A percentile compares a stretch with the other conserved stretches of the same genome.
These are phyloP conservation scores for Mimosa bimucronata DNA, from an alignment of 306 rosid species.

Conservation along the genomic window DNA sequence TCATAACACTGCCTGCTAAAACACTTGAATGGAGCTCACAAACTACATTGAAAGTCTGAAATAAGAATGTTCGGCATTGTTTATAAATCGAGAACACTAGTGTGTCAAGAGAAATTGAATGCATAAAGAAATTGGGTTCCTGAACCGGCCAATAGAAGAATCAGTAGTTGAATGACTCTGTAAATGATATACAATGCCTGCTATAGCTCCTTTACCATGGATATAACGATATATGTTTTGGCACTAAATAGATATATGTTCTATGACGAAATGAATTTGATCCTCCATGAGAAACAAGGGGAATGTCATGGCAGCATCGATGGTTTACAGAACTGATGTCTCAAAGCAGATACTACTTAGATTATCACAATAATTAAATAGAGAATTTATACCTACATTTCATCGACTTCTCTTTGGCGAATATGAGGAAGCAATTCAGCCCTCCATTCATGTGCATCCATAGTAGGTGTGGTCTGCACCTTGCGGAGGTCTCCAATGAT, in stretches of 20 bases:
- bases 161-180: not conserved
- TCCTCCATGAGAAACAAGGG: not conserved
- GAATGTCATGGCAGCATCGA: not conserved
- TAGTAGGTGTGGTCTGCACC: not conserved
- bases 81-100: not conserved
- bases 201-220: not conserved
- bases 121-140: not conserved
- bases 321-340: not conserved
- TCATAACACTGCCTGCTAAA: not conserved
- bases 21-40: not conserved
- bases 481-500: conserved; percentile 8
- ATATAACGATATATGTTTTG: not conserved
- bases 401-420: conserved; percentile 26
- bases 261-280: not conserved
- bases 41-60: not conserved
- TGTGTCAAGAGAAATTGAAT: not conserved
- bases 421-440: conserved; percentile 19
- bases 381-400: conserved; percentile 31
- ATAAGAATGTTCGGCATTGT: not conserved
- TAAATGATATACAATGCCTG: not conserved
- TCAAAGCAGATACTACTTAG: not conserved
- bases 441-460: conserved; percentile 45
- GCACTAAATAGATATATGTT: not conserved
- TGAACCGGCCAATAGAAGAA: not conserved
- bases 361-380: not conserved